These are phyloP conservation scores for Torulaspora maleeae DNA, from an alignment of 805 yeast genomes.

Conservation along the genomic window DNA sequence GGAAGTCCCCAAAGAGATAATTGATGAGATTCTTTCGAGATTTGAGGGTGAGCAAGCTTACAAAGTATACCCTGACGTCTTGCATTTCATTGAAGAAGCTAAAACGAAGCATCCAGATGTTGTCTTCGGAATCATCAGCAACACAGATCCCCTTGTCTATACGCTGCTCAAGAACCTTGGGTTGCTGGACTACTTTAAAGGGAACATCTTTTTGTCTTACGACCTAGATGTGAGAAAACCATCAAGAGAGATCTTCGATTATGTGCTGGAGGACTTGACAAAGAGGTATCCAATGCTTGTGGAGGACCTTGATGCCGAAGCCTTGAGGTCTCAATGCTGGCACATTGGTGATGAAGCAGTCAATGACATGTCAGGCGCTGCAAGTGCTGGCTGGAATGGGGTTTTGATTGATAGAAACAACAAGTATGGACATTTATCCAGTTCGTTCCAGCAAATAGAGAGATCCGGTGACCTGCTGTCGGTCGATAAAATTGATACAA, in stretches of 20 bases:
- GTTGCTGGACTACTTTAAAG: slow-evolving; percentile 39
- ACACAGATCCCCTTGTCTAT: slow-evolving; percentile 56
- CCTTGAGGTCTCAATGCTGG: slow-evolving; percentile 41
- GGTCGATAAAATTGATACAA: slow-evolving; percentile 28
- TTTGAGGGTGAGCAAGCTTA: slow-evolving; percentile 54
- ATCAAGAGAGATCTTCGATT: slow-evolving; percentile 42
- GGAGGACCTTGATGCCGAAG: slow-evolving; percentile 10
- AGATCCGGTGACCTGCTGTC: slow-evolving; percentile 23
- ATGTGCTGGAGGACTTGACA: slow-evolving; percentile 32
- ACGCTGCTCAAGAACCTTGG: slow-evolving; percentile 45
- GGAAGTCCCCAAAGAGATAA: slow-evolving; percentile 36
- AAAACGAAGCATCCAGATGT: slow-evolving; percentile 33
- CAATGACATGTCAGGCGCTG: slow-evolving; percentile 52
- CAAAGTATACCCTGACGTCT: slow-evolving; percentile 49
- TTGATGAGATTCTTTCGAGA: slow-evolving; percentile 42
- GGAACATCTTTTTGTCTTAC: slow-evolving; percentile 49
- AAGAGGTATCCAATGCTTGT: slow-evolving; percentile 22
- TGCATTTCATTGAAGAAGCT: slow-evolving; percentile 40
- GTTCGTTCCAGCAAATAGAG: slow-evolving; percentile 1
- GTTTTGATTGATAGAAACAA: slow-evolving; percentile 48
- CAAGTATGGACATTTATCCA: slow-evolving; percentile 26
- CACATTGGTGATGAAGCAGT: slow-evolving; percentile 62
- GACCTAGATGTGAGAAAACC: slow-evolving; percentile 56
- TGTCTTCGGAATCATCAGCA: slow-evolving; percentile 47
- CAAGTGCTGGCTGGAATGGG: slow-evolving; percentile 58